A percentile compares a stretch with the other conserved stretches of the same genome.
These are phyloP conservation scores for Pseudohyphozyma bogoriensis DNA, from an alignment of 768 basidiomycete species.

Conservation along the genomic window DNA sequence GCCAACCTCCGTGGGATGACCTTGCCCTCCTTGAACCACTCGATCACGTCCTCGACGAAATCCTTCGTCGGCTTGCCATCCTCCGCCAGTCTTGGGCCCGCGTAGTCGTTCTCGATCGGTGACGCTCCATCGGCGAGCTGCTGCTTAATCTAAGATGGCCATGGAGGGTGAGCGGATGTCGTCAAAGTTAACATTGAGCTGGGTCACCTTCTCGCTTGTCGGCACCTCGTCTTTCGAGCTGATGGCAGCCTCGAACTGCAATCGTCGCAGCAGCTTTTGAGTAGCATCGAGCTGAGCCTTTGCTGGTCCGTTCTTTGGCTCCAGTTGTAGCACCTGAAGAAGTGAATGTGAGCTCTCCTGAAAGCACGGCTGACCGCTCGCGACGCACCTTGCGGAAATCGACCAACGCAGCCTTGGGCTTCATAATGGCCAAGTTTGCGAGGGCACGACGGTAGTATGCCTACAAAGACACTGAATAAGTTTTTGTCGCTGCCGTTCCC, in stretches of 20 bases:
- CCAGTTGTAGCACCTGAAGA: conserved; percentile 61
- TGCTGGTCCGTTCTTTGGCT: conserved; percentile 75
- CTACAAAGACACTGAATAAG: conserved; percentile 43
- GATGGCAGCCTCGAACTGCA: conserved; percentile 45
- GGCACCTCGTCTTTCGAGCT: conserved; percentile 81
- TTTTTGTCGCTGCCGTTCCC: too few relatives aligned
- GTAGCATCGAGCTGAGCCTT: conserved; percentile 72
- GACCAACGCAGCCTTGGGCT: conserved; percentile 69
- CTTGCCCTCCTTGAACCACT: conserved; percentile 91
- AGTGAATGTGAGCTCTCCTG: conserved; percentile 60
- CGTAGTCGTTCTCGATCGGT: conserved; percentile 60
- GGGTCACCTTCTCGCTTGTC: conserved; percentile 62
- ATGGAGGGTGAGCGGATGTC: not conserved
- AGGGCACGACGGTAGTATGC: conserved; percentile 61
- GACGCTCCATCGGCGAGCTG: conserved; percentile 24
- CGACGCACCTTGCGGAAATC: conserved; percentile 65
- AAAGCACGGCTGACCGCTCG: conserved; percentile 73
- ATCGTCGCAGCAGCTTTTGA: conserved; percentile 75
- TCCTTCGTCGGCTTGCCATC: conserved; percentile 52
- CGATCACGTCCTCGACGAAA: conserved; percentile 76
- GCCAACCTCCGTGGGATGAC: conserved; percentile 59
- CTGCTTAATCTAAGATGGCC: conserved; percentile 8
- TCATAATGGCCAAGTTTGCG: conserved; percentile 79
- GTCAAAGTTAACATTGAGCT: not conserved
- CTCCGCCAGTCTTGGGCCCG: conserved; percentile 59